Base-by-base conservation (phyloP, 1,139 yeast species). In the Yamadazyma aaseri region DNA sequence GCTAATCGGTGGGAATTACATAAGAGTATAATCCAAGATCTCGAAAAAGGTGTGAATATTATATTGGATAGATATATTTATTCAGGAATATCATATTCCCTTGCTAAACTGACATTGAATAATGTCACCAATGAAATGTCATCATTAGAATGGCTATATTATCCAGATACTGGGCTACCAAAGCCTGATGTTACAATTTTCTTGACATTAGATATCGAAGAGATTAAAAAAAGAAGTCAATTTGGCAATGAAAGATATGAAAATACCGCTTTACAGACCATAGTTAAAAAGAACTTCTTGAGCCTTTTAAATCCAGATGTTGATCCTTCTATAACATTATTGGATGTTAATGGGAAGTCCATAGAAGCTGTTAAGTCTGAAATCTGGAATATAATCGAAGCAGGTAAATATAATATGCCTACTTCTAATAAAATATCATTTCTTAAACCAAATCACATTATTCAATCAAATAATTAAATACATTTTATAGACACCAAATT, bases 191-290 rank as follows among this genome's bases (percentile, higher is more conserved):
- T 84, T 34, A 84, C 92, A 0, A 41, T 94, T 2, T 94, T 92
- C 46, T 63, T 94, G 39, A 82, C 87, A 17, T 73, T 87, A 32
- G 69, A 68, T 17, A 50, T 67, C 26, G 70, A 65, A 2, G 81
- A 78, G 22, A 60, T 71, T 29, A 51, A 63, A 12, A 49, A 56
- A 10, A 69, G 98, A 36, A 79, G 78, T 13, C 95, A 95, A 1
- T 94, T 85, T 69, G 99, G 99, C 14, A 82, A 79, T 17, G 99
- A 94, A 58, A 65, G 97, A 37, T 94, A 94, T 58, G 99, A 94
- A 54, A 73, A 71, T 27, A 57, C 60, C 6, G 80, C 73, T 35
- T 85, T 92, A 54, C 99, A 94, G 55, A 57, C 63, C 14, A 63
- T 64, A 28, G 99, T 94, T 3, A 75, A 79, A 40, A 35, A 52